These are phyloP conservation scores for Paracoccidioides brasiliensis DNA, from an alignment of 2,329 filamentous ascomycete genomes.

Conservation along the genomic window DNA sequence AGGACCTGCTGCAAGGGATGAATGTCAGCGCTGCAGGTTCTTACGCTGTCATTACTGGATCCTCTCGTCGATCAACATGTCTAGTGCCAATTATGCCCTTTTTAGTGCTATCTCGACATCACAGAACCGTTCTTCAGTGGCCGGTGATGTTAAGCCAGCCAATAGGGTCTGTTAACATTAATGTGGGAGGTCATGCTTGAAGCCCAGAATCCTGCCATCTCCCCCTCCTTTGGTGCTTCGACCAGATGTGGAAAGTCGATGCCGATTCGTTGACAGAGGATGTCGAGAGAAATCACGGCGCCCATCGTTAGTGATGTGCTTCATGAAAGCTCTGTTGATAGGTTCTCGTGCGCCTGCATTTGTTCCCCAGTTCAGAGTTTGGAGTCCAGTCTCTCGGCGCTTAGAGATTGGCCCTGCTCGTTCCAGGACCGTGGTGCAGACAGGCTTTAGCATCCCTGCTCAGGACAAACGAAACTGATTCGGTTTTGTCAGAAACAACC, in stretches of 20 bases:
- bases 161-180: neutral
- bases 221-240: neutral
- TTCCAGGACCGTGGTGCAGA: neutral
- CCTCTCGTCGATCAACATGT: neutral
- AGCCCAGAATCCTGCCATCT: too few relatives aligned
- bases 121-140: neutral
- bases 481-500: neutral
- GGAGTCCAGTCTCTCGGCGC: slow-evolving; percentile 11
- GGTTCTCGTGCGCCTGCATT: neutral
- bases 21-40: neutral
- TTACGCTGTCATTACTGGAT: neutral
- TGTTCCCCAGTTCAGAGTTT: neutral
- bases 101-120: neutral
- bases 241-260: neutral
- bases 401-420: slow-evolving; percentile 11
- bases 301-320: neutral
- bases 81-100: neutral
- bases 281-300: neutral
- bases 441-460: neutral
- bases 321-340: neutral
- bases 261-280: neutral
- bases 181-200: neutral
- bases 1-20: neutral
- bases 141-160: neutral
- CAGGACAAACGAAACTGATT: neutral